Conservation (phyloP, 169 alveolate species). For the Plasmodium yoelii region DNA sequence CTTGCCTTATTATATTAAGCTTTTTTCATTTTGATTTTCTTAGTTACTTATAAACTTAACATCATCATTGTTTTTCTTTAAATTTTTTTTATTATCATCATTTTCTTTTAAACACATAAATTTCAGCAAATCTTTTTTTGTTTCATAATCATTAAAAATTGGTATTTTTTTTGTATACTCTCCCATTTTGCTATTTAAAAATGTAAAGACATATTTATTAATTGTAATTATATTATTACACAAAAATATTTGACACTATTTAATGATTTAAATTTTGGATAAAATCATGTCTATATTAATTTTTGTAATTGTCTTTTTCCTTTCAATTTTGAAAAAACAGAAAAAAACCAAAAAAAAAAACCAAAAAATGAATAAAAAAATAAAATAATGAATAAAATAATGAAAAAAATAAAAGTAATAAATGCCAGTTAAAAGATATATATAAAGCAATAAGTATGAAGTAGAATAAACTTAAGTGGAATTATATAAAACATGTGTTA, state of each 20-base stretch:
- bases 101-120: constrained; percentile 28
- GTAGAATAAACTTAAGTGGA: not conserved
- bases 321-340: not conserved
- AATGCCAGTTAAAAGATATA: no score
- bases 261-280: not conserved
- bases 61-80: constrained; percentile 42
- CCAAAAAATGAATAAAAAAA: no score
- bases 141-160: constrained; percentile 53
- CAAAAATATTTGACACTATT: no score
- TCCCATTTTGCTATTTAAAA: constrained; percentile 24
- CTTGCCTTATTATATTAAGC: not conserved
- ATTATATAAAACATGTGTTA: not conserved
- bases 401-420: no score
- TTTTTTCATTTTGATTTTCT: not conserved
- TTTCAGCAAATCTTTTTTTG: constrained; percentile 62
- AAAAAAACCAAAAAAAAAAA: no score
- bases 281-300: not conserved
- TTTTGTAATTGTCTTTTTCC: not conserved
- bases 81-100: constrained; percentile 14
- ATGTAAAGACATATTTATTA: not conserved
- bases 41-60: constrained; percentile 58
- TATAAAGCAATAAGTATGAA: not conserved
- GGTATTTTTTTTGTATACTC: constrained; percentile 68
- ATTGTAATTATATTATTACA: no score
- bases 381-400: no score